Evolutionary conservation across 2,329 filamentous ascomycete genomes (phyloP).

Genomic region (Fusarium domesticum): DNA sequence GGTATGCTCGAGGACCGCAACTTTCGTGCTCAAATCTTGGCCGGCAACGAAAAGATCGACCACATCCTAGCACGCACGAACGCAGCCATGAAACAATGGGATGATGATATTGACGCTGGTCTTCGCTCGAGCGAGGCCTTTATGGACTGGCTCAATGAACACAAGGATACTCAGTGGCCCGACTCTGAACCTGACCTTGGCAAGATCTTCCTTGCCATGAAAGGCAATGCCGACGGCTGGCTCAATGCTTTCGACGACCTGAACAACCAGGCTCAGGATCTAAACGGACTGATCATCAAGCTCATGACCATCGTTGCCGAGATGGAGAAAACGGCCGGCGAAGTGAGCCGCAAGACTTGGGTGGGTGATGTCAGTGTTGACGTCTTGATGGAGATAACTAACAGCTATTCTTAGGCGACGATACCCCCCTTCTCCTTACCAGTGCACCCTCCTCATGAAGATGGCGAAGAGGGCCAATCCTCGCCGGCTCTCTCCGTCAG

Average conservation of each 20-base stretch:
- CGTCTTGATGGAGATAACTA: background rate
- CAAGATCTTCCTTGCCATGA: slow-evolving; percentile 85
- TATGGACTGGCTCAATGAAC: slow-evolving; percentile 66
- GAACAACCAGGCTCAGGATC: slow-evolving; percentile 65
- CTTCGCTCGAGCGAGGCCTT: slow-evolving; percentile 74
- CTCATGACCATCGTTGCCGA: slow-evolving; percentile 76
- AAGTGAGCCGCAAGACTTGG: slow-evolving; percentile 75
- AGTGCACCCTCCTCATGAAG: slow-evolving; percentile 4
- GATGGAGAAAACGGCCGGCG: slow-evolving; percentile 80
- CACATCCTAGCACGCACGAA: slow-evolving; percentile 81
- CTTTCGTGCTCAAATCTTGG: slow-evolving; percentile 78
- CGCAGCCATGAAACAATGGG: slow-evolving; percentile 68
- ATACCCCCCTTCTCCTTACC: slow-evolving; percentile 29
- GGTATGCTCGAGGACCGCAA: slow-evolving; percentile 80
- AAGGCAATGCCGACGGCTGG: slow-evolving; percentile 90
- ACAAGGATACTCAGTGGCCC: slow-evolving; percentile 59
- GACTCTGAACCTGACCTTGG: slow-evolving; percentile 58
- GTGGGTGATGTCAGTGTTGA: slow-evolving; percentile 45
- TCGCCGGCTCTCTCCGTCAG: slow-evolving; percentile 10
- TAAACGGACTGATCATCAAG: slow-evolving; percentile 68
- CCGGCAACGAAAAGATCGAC: slow-evolving; percentile 88
- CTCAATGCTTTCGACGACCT: slow-evolving; percentile 74
- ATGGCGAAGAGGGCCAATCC: slow-evolving; percentile 4
- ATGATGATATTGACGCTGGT: slow-evolving; percentile 77
- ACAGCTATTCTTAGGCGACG: slow-evolving; percentile 19